Conservation (phyloP, 1,284 basidiomycete genomes). For the Ceratobasidium sp. region DNA sequence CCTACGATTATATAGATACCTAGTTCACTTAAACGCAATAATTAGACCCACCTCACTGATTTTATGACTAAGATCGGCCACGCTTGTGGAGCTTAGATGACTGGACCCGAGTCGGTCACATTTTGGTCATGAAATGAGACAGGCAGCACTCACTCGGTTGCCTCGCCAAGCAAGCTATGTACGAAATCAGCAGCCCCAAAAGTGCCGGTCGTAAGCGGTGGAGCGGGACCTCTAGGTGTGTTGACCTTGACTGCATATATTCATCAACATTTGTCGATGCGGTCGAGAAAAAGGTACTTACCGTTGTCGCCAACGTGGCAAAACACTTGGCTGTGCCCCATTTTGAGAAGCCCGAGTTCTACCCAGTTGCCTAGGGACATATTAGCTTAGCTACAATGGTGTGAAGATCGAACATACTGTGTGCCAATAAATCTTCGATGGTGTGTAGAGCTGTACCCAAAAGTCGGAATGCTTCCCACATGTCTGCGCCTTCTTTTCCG, state of each 20-base stretch:
- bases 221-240: conserved; percentile 74
- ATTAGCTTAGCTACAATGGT: background rate
- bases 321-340: conserved; percentile 80
- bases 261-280: background rate
- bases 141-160: conserved; percentile 63
- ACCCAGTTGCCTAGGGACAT: conserved; percentile 65
- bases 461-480: conserved; percentile 74
- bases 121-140: too few species aligned
- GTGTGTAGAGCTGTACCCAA: conserved; percentile 76
- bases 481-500: conserved; percentile 62
- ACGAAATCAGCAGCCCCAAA: conserved; percentile 84
- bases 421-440: conserved; percentile 78
- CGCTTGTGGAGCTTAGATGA: conserved; percentile 71
- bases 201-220: conserved; percentile 83
- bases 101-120: conserved; percentile 47
- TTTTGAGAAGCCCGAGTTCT: conserved; percentile 72
- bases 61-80: conserved; percentile 79
- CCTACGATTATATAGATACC: conserved; percentile 47
- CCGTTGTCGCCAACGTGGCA: conserved; percentile 84
- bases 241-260: conserved; percentile 59
- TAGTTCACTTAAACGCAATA: background rate
- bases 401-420: conserved; percentile 57
- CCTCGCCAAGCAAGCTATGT: conserved; percentile 68
- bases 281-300: background rate
- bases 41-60: conserved; percentile 59